phyloP scores from a whole-genome alignment of 257 asterid genomes.

The Nicotiana noctiflora region DNA sequence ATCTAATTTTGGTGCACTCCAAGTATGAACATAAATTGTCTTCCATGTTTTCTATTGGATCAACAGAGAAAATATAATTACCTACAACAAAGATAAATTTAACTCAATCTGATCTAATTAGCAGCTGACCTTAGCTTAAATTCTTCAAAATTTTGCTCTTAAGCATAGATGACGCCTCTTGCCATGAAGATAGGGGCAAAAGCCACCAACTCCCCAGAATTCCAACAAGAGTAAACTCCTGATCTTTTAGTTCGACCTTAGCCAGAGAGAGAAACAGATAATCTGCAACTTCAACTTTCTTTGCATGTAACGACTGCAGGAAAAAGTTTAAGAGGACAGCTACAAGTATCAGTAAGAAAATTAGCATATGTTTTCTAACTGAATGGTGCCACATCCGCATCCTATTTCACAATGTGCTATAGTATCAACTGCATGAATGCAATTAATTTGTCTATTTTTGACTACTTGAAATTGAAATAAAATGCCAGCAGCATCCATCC shows the following conservation, averaged over 20 bases:
- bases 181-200: conserved; percentile 26
- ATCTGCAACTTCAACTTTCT: conserved; percentile 26
- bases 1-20: background rate
- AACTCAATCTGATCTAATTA: background rate
- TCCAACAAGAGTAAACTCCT: conserved; percentile 21
- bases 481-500: background rate
- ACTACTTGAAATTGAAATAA: background rate
- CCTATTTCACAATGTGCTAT: background rate
- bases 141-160: conserved; percentile 13
- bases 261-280: conserved; percentile 22
- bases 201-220: conserved; percentile 43
- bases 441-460: background rate
- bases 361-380: background rate
- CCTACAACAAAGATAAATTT: background rate
- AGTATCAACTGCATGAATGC: background rate
- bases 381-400: background rate
- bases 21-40: background rate
- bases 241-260: conserved; percentile 24
- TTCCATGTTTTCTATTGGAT: background rate
- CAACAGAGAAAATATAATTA: no score
- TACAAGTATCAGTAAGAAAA: background rate
- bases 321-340: background rate
- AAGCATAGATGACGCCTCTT: conserved; percentile 15
- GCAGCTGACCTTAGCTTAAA: conserved; percentile 15
- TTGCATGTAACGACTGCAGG: conserved; percentile 16